phyloP scores from a whole-genome alignment of 306 rosid genomes.

The Fragaria iinumae region DNA sequence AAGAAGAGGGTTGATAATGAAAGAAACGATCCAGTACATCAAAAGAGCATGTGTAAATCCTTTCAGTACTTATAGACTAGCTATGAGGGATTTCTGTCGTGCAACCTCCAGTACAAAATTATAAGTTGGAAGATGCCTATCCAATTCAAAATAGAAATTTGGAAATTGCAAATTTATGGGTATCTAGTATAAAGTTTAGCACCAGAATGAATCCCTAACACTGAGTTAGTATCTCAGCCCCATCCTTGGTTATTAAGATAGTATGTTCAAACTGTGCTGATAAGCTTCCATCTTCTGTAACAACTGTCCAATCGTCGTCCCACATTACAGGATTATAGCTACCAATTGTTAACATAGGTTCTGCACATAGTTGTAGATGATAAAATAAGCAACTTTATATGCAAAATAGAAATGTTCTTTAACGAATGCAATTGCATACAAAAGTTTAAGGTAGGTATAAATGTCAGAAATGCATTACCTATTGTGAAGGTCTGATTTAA shows the following conservation, averaged over 20 bases:
- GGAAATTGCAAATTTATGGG: conserved; percentile 7
- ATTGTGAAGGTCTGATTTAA: conserved; percentile 92
- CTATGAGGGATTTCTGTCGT: background rate
- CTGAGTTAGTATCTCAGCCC: conserved; percentile 81
- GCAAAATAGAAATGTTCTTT: background rate
- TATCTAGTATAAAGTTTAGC: conserved; percentile 11
- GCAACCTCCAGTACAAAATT: conserved; percentile 29
- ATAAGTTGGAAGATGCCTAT: conserved; percentile 20
- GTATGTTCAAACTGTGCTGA: conserved; percentile 98
- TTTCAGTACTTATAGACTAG: background rate
- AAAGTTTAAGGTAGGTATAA: background rate
- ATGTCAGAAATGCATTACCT: conserved; percentile 46
- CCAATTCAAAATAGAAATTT: conserved; percentile 18
- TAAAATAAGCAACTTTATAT: conserved; percentile 19
- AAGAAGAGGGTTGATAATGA: background rate
- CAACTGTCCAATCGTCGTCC: conserved; percentile 94
- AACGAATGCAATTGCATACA: background rate
- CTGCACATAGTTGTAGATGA: conserved; percentile 32
- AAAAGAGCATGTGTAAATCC: background rate
- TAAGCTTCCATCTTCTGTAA: conserved; percentile 82
- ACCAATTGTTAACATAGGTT: conserved; percentile 91
- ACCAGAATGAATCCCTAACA: conserved; percentile 42
- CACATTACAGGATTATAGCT: conserved; percentile 81
- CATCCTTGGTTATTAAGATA: conserved; percentile 66
- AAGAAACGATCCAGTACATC: background rate